A percentile compares a stretch with the other conserved stretches of the same genome.
These are phyloP conservation scores for Mollisia scopiformis DNA, from an alignment of 2,329 filamentous ascomycete species.

Conservation along the genomic window DNA sequence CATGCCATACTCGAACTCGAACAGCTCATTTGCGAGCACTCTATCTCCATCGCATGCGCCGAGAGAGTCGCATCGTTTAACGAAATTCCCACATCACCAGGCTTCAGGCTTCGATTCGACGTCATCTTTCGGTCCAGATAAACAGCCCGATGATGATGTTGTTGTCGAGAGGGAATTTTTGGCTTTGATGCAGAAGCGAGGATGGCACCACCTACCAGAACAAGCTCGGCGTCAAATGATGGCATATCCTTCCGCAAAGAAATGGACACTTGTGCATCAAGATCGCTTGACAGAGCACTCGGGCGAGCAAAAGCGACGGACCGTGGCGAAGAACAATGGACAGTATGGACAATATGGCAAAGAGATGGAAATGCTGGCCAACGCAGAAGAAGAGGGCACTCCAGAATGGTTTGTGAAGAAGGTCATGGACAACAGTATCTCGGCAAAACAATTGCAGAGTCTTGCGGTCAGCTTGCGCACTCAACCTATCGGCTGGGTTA, in stretches of 20 bases:
- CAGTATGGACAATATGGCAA: slow-evolving; percentile 57
- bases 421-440: slow-evolving; percentile 94
- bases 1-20: slow-evolving; percentile 58
- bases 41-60: slow-evolving; percentile 33
- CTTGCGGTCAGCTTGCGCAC: slow-evolving; percentile 93
- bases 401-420: slow-evolving; percentile 98
- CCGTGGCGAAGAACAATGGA: slow-evolving; percentile 73
- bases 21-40: slow-evolving; percentile 60
- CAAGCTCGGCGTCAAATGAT: slow-evolving; percentile 95
- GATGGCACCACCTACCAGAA: slow-evolving; percentile 96
- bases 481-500: slow-evolving; percentile 97
- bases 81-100: slow-evolving; percentile 49
- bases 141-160: slow-evolving; percentile 76
- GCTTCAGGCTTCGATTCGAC: slow-evolving; percentile 27
- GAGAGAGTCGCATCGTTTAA: slow-evolving; percentile 59
- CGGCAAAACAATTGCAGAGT: slow-evolving; percentile 88
- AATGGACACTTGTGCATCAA: slow-evolving; percentile 96
- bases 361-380: slow-evolving; percentile 69
- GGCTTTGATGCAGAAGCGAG: slow-evolving; percentile 94
- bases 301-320: slow-evolving; percentile 86
- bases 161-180: slow-evolving; percentile 91
- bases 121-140: slow-evolving; percentile 30
- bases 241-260: slow-evolving; percentile 91
- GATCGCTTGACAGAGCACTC: slow-evolving; percentile 93
- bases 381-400: slow-evolving; percentile 91